Base-by-base conservation (phyloP, 2,329 filamentous ascomycete species). In the Dactylonectria macrodidyma region DNA sequence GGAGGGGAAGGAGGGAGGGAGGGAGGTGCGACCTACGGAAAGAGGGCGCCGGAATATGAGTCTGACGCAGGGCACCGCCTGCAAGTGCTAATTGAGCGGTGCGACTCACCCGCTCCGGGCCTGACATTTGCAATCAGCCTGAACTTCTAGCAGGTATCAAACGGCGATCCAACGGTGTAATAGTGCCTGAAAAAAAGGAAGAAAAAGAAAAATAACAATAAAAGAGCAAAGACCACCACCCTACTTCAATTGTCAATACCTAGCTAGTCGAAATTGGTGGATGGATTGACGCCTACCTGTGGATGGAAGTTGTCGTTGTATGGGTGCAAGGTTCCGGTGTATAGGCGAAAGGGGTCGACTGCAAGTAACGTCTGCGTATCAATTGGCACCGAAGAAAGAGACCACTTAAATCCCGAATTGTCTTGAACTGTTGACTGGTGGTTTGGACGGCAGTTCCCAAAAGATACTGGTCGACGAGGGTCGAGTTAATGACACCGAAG, bases 11-110 rank as follows among this genome's bases (percentile, higher is more conserved):
- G 68, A 70, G 61, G 63, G 24, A 65, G 71, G 62, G 65, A 70
- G 61, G 63, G 24, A 65, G 71, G 62, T 63, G 65, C 50, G 63
- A 77, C 86, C 80, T 81, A 88, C 86, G 86, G 77, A 88, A 88
- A 59, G 85, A 86, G 67, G 85, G 84, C 75, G 82, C 80, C 74
- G 85, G 84, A 50, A 82, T 79, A 69, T 84, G 69, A 61, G 57
- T 41, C 24, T 71, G 67, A 52, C 71, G 71, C 67, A 69, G 69
- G 70, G 70, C 64, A 67, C 46, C 51, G 33, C 57, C 30, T 19
- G 36, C 38, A 64, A 57, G 11, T 41, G 38, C 38, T 41, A 65
- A 70, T 55, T 74, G 61, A 57, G 66, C 57, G 68, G 68, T 59
- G 59, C 65, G 70, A 67, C 64, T 68, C 73, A 63, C 63, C 66